A percentile compares a stretch with the other conserved stretches of the same genome.
Conservation (phyloP, 2,329 filamentous ascomycete genomes). For the Trichoderma sp. region DNA sequence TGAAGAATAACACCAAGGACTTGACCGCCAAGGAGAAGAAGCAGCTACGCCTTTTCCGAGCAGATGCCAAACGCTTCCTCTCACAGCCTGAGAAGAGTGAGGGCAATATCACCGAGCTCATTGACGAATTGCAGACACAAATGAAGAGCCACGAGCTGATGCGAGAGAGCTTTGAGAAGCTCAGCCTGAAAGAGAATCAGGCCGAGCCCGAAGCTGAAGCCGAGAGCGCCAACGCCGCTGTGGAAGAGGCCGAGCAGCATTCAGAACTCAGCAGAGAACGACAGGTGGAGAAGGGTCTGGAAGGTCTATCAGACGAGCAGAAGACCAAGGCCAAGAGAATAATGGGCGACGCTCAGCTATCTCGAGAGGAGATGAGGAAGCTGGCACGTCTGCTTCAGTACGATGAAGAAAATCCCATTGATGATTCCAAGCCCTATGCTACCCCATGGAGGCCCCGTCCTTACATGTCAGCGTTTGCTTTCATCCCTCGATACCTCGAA, state of each 20-base stretch:
- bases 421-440: slow-evolving; percentile 77
- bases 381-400: slow-evolving; percentile 60
- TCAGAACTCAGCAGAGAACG: slow-evolving; percentile 35
- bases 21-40: slow-evolving; percentile 74
- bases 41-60: slow-evolving; percentile 71
- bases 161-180: slow-evolving; percentile 36
- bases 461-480: slow-evolving; percentile 90
- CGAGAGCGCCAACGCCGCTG: slow-evolving; percentile 4
- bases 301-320: slow-evolving; percentile 38
- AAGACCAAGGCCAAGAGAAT: slow-evolving; percentile 39
- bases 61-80: slow-evolving; percentile 64
- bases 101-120: slow-evolving; percentile 35
- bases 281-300: slow-evolving; percentile 40
- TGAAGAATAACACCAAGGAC: slow-evolving; percentile 48
- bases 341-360: slow-evolving; percentile 39
- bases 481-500: slow-evolving; percentile 92
- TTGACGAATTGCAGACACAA: slow-evolving; percentile 38
- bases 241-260: slow-evolving; percentile 22
- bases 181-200: slow-evolving; percentile 29
- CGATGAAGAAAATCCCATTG: slow-evolving; percentile 74
- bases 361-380: slow-evolving; percentile 54
- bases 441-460: slow-evolving; percentile 88
- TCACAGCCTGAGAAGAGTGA: slow-evolving; percentile 38
- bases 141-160: slow-evolving; percentile 40
- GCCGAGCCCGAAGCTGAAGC: slow-evolving; percentile 28